A percentile compares a stretch with the other conserved stretches of the same genome.
Conservation (phyloP, 164 flowering plant genomes). For the Kalanchoe fedtschenkoi region DNA sequence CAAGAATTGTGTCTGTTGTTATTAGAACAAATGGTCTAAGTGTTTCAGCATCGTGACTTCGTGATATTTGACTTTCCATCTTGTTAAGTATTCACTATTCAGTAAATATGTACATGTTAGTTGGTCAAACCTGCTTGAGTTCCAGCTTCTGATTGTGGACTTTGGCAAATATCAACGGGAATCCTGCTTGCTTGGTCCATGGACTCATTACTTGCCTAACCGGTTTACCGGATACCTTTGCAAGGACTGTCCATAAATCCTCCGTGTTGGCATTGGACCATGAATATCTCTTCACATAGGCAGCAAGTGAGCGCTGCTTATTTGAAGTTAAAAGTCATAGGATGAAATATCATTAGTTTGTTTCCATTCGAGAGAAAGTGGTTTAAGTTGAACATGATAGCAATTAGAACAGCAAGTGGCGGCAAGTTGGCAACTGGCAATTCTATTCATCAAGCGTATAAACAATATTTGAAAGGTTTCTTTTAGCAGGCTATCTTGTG, state of each 20-base stretch:
- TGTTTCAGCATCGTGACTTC: too few relatives aligned
- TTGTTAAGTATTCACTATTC: too few relatives aligned
- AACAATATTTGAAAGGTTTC: too few relatives aligned
- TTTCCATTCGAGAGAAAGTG: too few relatives aligned
- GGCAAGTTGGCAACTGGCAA: too few relatives aligned
- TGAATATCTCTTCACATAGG: constrained; percentile 70
- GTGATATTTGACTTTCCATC: too few relatives aligned
- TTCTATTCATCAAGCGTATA: too few relatives aligned
- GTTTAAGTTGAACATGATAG: too few relatives aligned
- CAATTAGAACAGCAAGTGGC: too few relatives aligned
- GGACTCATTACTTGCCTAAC: constrained; percentile 79
- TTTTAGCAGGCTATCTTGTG: not conserved
- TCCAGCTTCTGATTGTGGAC: constrained; percentile 48
- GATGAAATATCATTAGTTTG: too few relatives aligned
- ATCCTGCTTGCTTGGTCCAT: constrained; percentile 95
- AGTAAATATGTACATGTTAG: not conserved
- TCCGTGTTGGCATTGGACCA: constrained; percentile 86
- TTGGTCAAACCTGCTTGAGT: constrained; percentile 83
- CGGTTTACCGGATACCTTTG: constrained; percentile 83
- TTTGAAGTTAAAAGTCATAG: too few relatives aligned
- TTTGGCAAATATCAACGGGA: constrained; percentile 76
- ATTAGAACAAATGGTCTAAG: too few relatives aligned
- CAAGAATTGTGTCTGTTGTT: constrained; percentile 70
- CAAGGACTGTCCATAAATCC: constrained; percentile 85
- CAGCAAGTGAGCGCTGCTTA: constrained; percentile 78